Evolutionary conservation across 1,139 yeast species (phyloP).

Genomic region (Hemisphaericaspora xylofermentans): DNA sequence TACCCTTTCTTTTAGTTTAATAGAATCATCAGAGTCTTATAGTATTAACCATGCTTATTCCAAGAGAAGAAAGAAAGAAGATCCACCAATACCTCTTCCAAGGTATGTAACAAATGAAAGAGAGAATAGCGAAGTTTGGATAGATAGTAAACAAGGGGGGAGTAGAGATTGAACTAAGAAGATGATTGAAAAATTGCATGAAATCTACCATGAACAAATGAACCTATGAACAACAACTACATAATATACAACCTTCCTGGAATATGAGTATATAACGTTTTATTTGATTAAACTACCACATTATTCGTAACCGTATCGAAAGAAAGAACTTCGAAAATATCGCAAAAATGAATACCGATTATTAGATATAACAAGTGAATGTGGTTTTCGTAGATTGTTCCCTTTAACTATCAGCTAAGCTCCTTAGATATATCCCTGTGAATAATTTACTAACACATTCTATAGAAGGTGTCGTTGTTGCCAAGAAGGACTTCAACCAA

Average conservation of each 20-base stretch:
- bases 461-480: constrained; percentile 97
- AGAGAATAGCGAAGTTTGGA: constrained; percentile 2
- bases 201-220: neutral
- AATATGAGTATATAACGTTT: neutral
- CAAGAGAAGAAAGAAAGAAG: constrained; percentile 99
- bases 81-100: constrained; percentile 99
- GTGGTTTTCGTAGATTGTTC: no score
- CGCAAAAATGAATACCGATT: no score
- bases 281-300: neutral
- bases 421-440: neutral
- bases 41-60: constrained; percentile 82
- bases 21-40: constrained; percentile 6
- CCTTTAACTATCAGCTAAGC: no score
- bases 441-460: constrained; percentile 27
- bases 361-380: no score
- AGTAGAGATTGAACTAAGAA: neutral
- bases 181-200: neutral
- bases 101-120: constrained; percentile 58
- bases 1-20: constrained; percentile 3
- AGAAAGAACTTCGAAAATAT: no score
- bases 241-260: neutral
- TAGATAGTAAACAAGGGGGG: neutral
- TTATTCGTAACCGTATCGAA: no score
- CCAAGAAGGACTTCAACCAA: constrained; percentile 98
- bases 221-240: neutral